Percentiles rank a stretch among this genome's conserved stretches.
Evolutionary conservation across 495 filamentous ascomycete species (phyloP).

Genomic region (Trypethelium eluteriae): DNA sequence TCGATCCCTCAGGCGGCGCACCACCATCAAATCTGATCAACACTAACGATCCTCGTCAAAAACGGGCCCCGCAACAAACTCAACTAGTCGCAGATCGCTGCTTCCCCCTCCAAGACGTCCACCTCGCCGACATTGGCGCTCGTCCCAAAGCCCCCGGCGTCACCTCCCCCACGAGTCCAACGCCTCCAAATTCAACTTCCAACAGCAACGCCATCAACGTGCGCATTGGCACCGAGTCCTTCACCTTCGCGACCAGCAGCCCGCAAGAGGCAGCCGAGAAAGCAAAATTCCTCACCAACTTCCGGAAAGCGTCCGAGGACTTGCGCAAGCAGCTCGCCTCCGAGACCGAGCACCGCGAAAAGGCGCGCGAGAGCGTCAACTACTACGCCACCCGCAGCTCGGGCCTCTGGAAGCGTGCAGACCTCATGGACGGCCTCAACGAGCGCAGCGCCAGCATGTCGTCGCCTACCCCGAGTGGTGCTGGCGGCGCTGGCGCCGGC

Average conservation of each 20-base stretch:
- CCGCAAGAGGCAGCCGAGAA: conserved; percentile 61
- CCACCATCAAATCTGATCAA: conserved; percentile 16
- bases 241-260: conserved; percentile 78
- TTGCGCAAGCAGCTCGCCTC: conserved; percentile 71
- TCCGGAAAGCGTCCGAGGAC: conserved; percentile 86
- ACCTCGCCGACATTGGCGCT: conserved; percentile 69
- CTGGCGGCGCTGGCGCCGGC: not conserved
- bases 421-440: conserved; percentile 49
- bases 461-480: conserved; percentile 43
- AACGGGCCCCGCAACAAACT: conserved; percentile 37
- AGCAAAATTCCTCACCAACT: conserved; percentile 68
- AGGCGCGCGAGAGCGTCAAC: conserved; percentile 69
- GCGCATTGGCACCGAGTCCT: conserved; percentile 80
- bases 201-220: conserved; percentile 78
- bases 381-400: conserved; percentile 58
- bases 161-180: not conserved
- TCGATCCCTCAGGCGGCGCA: conserved; percentile 58
- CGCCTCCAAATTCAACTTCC: conserved; percentile 41
- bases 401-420: conserved; percentile 18
- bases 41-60: conserved; percentile 23
- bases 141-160: not conserved
- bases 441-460: conserved; percentile 52
- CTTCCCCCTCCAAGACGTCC: conserved; percentile 89
- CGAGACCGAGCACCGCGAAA: conserved; percentile 72
- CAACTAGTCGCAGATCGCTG: conserved; percentile 89